These are phyloP conservation scores for Cordyceps cicadae DNA, from an alignment of 2,329 filamentous ascomycete genomes.

Conservation along the genomic window DNA sequence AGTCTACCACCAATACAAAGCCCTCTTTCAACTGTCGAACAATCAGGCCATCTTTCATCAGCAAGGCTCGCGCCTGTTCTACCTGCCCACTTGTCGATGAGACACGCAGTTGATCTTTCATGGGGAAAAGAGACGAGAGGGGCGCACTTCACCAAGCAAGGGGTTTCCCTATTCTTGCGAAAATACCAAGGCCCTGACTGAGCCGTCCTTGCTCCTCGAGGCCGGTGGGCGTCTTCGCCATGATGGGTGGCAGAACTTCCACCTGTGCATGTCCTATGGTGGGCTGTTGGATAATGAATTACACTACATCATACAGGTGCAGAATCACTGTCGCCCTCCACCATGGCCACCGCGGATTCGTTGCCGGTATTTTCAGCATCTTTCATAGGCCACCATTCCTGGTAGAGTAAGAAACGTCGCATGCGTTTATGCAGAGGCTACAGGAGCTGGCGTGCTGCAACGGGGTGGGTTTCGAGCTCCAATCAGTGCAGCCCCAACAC, in stretches of 20 bases:
- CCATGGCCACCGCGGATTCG: neutral
- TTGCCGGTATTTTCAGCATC: neutral
- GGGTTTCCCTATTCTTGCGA: neutral
- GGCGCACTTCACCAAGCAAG: neutral
- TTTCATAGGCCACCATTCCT: neutral
- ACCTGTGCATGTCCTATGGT: neutral
- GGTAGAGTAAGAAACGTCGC: neutral
- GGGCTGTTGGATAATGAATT: no score
- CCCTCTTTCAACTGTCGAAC: neutral
- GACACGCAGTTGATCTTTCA: constrained; percentile 2
- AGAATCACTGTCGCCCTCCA: neutral
- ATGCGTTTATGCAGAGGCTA: neutral
- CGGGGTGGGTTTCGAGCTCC: neutral
- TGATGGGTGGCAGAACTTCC: neutral
- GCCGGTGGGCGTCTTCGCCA: neutral
- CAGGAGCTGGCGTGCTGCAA: neutral
- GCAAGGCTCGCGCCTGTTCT: neutral
- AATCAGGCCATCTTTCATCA: constrained; percentile 1
- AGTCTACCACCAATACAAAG: neutral
- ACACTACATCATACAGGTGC: neutral
- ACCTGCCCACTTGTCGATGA: neutral
- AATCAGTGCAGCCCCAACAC: neutral
- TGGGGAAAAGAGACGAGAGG: constrained; percentile 4
- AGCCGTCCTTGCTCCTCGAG: neutral
- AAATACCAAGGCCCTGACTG: neutral